Conservation (phyloP, 164 flowering plant species). For the Vitis cinerea region DNA sequence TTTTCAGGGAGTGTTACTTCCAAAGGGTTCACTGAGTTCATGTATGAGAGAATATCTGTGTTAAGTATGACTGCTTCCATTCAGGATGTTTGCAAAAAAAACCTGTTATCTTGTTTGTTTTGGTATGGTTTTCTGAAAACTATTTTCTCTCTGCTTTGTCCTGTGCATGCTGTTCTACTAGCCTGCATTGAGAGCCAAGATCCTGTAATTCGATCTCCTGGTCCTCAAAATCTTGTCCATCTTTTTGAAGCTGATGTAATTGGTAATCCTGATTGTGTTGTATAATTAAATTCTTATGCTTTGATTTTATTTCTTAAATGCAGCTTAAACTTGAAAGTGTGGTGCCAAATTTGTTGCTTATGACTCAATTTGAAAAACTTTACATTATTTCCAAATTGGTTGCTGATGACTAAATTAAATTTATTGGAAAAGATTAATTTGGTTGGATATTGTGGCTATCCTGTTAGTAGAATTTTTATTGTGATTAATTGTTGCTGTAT, state of each 20-base stretch:
- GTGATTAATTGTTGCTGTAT: too few species aligned
- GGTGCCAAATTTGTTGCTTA: too few species aligned
- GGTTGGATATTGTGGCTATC: too few species aligned
- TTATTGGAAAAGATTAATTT: too few species aligned
- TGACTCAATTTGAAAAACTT: too few species aligned
- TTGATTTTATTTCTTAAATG: too few species aligned
- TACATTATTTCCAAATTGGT: too few species aligned
- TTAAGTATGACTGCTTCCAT: slow-evolving; percentile 84
- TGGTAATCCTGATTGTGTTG: slow-evolving; percentile 43
- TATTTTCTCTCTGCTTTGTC: slow-evolving; percentile 9
- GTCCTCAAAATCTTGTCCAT: slow-evolving; percentile 80
- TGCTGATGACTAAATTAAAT: too few species aligned
- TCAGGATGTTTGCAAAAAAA: slow-evolving; percentile 77
- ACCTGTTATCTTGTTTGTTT: slow-evolving; percentile 89
- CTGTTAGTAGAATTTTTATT: too few species aligned
- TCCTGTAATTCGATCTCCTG: slow-evolving; percentile 66
- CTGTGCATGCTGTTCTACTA: slow-evolving; percentile 29
- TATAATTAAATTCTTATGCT: background rate
- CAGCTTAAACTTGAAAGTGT: too few species aligned
- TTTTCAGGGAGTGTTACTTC: slow-evolving; percentile 61
- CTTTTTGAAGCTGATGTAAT: slow-evolving; percentile 98
- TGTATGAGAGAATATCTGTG: slow-evolving; percentile 44
- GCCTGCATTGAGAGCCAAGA: slow-evolving; percentile 81
- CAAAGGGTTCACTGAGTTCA: slow-evolving; percentile 50
- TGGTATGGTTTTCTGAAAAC: slow-evolving; percentile 44